Percentiles rank a stretch among this genome's conserved stretches.
These are phyloP conservation scores for Verticillium longisporum DNA, from an alignment of 2,329 filamentous ascomycete genomes.

Conservation along the genomic window DNA sequence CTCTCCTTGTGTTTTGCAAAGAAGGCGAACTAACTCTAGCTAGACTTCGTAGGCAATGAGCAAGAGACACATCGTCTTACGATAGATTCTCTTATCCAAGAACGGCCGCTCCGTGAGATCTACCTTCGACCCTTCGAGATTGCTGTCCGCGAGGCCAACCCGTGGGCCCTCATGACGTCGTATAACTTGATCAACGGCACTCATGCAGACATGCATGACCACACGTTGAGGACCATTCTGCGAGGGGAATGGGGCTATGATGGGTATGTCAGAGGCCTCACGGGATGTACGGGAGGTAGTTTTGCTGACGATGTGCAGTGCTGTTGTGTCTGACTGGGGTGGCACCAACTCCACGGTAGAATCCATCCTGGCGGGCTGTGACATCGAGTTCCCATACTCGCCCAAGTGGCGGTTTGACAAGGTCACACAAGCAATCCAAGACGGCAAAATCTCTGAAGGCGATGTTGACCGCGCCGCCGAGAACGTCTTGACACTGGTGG, in stretches of 20 bases:
- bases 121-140: constrained; percentile 74
- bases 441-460: constrained; percentile 37
- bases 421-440: constrained; percentile 43
- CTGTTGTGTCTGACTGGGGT: constrained; percentile 54
- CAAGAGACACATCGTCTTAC: constrained; percentile 63
- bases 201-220: constrained; percentile 50
- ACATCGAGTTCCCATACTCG: constrained; percentile 52
- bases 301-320: constrained; percentile 21
- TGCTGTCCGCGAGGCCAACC: constrained; percentile 60
- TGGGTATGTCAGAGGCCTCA: constrained; percentile 30
- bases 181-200: constrained; percentile 62
- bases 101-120: constrained; percentile 60
- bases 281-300: neutral
- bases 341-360: constrained; percentile 50
- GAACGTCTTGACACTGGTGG: constrained; percentile 52
- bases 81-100: constrained; percentile 56
- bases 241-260: constrained; percentile 58
- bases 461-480: constrained; percentile 53
- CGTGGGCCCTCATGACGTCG: constrained; percentile 63
- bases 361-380: constrained; percentile 47
- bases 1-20: neutral
- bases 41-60: constrained; percentile 65
- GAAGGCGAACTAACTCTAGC: neutral
- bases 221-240: constrained; percentile 49
- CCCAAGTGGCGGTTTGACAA: constrained; percentile 51